These are phyloP conservation scores for Apostasia ramifera DNA, from an alignment of 106 monocot species.

Conservation along the genomic window DNA sequence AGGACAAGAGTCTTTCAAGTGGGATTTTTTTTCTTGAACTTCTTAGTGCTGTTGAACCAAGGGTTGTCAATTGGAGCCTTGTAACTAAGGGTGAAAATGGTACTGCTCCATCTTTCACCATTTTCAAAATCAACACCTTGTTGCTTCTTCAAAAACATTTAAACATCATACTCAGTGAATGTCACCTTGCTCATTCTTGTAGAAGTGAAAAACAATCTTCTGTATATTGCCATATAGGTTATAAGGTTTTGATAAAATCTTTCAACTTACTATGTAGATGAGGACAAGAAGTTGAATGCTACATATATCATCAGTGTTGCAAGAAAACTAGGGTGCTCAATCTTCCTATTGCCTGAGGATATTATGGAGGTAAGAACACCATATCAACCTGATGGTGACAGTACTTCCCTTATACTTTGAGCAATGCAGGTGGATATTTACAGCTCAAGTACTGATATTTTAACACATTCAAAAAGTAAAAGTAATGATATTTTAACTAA, in stretches of 20 bases:
- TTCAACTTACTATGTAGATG: constrained; percentile 36
- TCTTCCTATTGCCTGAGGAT: constrained; percentile 90
- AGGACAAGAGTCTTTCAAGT: constrained; percentile 49
- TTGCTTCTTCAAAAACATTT: no score
- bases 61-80: constrained; percentile 65
- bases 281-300: constrained; percentile 88
- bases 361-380: constrained; percentile 74
- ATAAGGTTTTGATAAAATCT: not conserved
- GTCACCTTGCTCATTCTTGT: no score
- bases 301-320: constrained; percentile 91
- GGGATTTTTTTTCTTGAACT: constrained; percentile 71
- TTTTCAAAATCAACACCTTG: no score
- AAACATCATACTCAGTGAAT: no score
- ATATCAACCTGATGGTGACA: not conserved
- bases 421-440: no score
- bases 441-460: not conserved
- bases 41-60: constrained; percentile 52
- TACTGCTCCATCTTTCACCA: constrained; percentile 5
- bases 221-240: no score
- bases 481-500: not conserved
- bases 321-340: constrained; percentile 79
- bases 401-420: not conserved
- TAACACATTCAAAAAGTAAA: not conserved
- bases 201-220: no score
- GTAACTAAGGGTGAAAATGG: constrained; percentile 61